Evolutionary conservation across 768 basidiomycete genomes (phyloP).

Genomic region (Termitomyces sp.): DNA sequence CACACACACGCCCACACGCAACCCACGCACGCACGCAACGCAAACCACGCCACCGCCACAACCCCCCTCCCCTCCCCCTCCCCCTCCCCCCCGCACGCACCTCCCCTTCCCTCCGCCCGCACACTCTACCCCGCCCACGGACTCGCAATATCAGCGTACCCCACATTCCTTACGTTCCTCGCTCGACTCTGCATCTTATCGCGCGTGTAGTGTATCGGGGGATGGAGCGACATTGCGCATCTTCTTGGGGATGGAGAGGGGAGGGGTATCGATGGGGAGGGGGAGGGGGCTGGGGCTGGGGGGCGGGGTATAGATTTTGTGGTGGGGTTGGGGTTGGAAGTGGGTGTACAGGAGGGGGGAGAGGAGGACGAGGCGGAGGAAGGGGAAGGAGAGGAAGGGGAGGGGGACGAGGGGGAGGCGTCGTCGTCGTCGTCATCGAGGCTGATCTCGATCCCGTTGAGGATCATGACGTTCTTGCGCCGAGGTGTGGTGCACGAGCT

Average conservation of each 20-base stretch:
- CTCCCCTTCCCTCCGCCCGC: too few relatives aligned
- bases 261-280: too few relatives aligned
- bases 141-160: background rate
- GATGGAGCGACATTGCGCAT: constrained; percentile 1
- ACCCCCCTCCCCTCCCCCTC: too few relatives aligned
- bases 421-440: constrained; percentile 19
- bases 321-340: too few relatives aligned
- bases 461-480: constrained; percentile 5
- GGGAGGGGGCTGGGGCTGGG: background rate
- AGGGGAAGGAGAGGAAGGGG: background rate
- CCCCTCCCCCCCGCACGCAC: too few relatives aligned
- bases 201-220: constrained; percentile 3
- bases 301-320: background rate
- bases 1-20: too few relatives aligned
- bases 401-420: background rate
- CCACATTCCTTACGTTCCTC: too few relatives aligned
- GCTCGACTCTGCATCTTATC: too few relatives aligned
- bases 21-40: too few relatives aligned
- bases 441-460: constrained; percentile 20
- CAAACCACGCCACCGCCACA: too few relatives aligned
- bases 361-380: background rate
- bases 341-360: too few relatives aligned
- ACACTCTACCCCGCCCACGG: background rate
- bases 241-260: background rate
- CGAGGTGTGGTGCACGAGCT: background rate